Base-by-base conservation (phyloP, 805 yeast species). In the Huiozyma naganishii region DNA sequence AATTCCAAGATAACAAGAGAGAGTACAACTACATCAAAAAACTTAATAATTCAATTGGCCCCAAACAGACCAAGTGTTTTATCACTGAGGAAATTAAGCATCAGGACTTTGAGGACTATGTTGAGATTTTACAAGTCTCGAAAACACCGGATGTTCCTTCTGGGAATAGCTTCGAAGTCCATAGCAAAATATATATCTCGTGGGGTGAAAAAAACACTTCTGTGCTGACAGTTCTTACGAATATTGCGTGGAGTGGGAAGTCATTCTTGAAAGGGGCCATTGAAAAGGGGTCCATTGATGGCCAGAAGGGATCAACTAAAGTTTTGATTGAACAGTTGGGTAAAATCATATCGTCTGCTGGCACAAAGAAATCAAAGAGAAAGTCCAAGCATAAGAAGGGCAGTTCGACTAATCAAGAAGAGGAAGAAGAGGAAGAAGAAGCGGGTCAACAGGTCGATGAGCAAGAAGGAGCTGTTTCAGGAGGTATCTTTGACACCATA, bases 201-300 rank as follows among this genome's bases (percentile, higher is more conserved):
- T 84, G 95, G 94, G 68, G 62, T 10, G 68, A 68, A 8, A 64
- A 66, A 40, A 79, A 80, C 55, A 41, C 62, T 2, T 80, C 90
- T 0, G 65, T 61, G 27, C 42, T 84, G 13, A 67, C 67, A 32
- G 74, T 80, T 12, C 67, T 76, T 4, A 80, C 83, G 1, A 70
- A 65, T 41, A 73, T 83, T 43, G 72, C 75, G 27, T 84, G 94
- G 94, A 68, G 78, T 1, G 84, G 83, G 6, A 78, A 77, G 51
- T 79, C 86, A 32, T 80, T 88, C 82, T 72, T 84, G 50, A 83
- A 82, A 58, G 74, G 84, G 17, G 78, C 83, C 0, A 76, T 84
- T 48, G 94, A 84, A 54, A 83, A 75, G 47, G 88, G 87, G 37
- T 71, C 87, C 5, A 73, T 80, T 45, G 78, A 79, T 36, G 94